These are phyloP conservation scores for Colletotrichum sp. DNA, from an alignment of 2,329 filamentous ascomycete species.

Conservation along the genomic window DNA sequence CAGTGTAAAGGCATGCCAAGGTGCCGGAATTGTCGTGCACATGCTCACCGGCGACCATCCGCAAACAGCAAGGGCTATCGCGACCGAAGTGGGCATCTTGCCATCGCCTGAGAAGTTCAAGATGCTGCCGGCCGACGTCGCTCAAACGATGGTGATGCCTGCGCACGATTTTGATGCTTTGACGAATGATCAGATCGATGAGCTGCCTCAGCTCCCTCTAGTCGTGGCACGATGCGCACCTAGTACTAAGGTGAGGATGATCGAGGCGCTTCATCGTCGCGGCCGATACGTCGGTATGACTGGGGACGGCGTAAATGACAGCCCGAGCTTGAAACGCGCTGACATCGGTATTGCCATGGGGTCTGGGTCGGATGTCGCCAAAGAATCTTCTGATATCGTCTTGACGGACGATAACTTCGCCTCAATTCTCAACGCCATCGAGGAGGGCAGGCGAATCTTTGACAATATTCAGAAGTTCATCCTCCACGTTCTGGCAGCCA, in stretches of 20 bases:
- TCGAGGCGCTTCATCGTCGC: slow-evolving; percentile 72
- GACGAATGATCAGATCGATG: slow-evolving; percentile 67
- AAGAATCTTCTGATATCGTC: slow-evolving; percentile 70
- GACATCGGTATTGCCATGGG: slow-evolving; percentile 78
- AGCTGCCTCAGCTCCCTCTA: slow-evolving; percentile 67
- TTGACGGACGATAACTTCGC: slow-evolving; percentile 78
- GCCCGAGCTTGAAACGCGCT: slow-evolving; percentile 70
- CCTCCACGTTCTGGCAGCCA: slow-evolving; percentile 71
- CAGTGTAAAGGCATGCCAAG: slow-evolving; percentile 62
- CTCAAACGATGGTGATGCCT: slow-evolving; percentile 69
- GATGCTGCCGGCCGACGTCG: slow-evolving; percentile 56
- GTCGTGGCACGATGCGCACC: slow-evolving; percentile 75
- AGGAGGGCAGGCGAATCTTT: slow-evolving; percentile 75
- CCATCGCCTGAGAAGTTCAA: slow-evolving; percentile 50
- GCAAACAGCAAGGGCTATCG: slow-evolving; percentile 69
- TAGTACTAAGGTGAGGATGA: slow-evolving; percentile 76
- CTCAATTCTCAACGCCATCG: slow-evolving; percentile 72
- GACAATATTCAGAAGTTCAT: slow-evolving; percentile 81
- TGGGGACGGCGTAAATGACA: slow-evolving; percentile 78
- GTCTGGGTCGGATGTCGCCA: slow-evolving; percentile 68
- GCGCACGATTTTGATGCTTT: slow-evolving; percentile 69
- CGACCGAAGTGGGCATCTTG: slow-evolving; percentile 67
- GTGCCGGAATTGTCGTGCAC: slow-evolving; percentile 68
- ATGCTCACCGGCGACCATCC: slow-evolving; percentile 76
- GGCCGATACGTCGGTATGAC: slow-evolving; percentile 55